These are phyloP conservation scores for Echinosophora koreensis DNA, from an alignment of 306 rosid genomes.

Conservation along the genomic window DNA sequence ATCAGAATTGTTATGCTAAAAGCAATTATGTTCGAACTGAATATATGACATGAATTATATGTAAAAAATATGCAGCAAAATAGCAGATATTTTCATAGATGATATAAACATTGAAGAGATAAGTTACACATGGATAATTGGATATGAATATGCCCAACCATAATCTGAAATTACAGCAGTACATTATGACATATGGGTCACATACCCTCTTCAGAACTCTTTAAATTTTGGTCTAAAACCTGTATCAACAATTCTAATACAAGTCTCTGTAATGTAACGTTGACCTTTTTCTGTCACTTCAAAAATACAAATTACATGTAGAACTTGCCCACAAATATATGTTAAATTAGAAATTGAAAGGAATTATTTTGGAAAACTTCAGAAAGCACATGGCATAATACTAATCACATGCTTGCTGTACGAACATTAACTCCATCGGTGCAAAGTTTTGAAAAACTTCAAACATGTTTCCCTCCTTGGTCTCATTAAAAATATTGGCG, in stretches of 20 bases:
- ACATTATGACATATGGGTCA: constrained; percentile 23
- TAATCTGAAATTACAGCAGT: constrained; percentile 21
- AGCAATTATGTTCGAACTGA: background rate
- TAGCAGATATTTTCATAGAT: background rate
- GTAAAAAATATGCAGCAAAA: background rate
- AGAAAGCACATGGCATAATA: background rate
- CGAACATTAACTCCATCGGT: background rate
- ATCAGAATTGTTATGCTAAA: constrained; percentile 26
- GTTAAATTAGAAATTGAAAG: background rate
- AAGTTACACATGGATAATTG: background rate
- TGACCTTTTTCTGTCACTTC: background rate
- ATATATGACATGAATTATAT: constrained; percentile 15
- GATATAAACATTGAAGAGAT: background rate
- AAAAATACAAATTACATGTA: constrained; percentile 9
- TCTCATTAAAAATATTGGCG: background rate
- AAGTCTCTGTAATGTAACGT: background rate
- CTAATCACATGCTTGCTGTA: background rate
- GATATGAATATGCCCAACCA: background rate
- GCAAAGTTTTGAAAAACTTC: background rate
- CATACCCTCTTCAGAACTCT: constrained; percentile 7
- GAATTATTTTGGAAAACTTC: background rate
- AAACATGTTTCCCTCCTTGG: background rate
- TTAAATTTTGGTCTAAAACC: background rate
- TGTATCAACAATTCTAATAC: constrained; percentile 9
- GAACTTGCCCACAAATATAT: constrained; percentile 5